Conservation (phyloP, 192 early-diverging fungal species). For the Coemansia sp. region DNA sequence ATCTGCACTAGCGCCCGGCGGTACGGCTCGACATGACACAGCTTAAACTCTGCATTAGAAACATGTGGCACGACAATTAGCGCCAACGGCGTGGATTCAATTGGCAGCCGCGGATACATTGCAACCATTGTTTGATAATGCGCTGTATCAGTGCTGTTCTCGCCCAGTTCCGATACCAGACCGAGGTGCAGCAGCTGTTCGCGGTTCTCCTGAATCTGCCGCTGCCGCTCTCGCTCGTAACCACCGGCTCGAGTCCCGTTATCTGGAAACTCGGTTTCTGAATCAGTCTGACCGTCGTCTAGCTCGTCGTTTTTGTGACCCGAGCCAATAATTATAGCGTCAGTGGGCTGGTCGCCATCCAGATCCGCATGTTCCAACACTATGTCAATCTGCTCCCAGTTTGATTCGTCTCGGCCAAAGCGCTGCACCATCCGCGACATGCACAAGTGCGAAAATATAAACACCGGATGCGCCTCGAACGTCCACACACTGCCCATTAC, state of each 20-base stretch:
- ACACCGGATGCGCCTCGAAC: conserved; percentile 58
- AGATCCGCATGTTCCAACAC: conserved; percentile 31
- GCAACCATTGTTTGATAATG: conserved; percentile 66
- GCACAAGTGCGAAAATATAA: conserved; percentile 66
- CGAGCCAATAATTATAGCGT: neutral
- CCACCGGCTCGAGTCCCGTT: conserved; percentile 34
- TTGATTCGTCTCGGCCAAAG: conserved; percentile 76
- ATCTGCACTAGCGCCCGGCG: conserved; percentile 64
- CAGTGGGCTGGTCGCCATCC: neutral
- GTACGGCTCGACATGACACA: conserved; percentile 58
- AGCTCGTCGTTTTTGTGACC: neutral
- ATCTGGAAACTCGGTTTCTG: conserved; percentile 31
- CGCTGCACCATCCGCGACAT: conserved; percentile 85
- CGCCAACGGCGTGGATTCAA: conserved; percentile 38
- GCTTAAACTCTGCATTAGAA: conserved; percentile 44
- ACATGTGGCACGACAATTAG: conserved; percentile 68
- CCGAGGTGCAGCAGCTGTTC: conserved; percentile 58
- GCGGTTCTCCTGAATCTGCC: conserved; percentile 51
- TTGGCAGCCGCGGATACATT: conserved; percentile 41
- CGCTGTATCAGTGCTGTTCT: conserved; percentile 69
- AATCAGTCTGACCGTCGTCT: conserved; percentile 6
- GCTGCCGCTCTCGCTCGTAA: conserved; percentile 52
- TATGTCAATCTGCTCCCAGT: conserved; percentile 77
- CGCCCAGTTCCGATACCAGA: conserved; percentile 77
- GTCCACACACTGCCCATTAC: conserved; percentile 93